Evolutionary conservation across 768 basidiomycete species (phyloP).

Genomic region (Rhizopogon rudus): DNA sequence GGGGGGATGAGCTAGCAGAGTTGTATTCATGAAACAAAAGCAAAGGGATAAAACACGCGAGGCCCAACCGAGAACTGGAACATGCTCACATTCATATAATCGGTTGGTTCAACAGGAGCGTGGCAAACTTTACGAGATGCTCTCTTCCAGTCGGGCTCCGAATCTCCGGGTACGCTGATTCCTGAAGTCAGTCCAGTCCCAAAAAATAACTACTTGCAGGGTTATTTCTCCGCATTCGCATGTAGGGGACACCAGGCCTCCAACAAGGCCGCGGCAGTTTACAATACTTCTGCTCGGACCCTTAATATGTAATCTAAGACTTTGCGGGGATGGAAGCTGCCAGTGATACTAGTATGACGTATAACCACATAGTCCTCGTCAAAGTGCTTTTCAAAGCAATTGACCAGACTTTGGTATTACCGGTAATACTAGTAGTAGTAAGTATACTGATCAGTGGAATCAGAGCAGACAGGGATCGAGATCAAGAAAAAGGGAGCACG

Average conservation of each 20-base stretch:
- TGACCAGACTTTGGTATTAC: too few species aligned
- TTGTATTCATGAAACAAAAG: constrained; percentile 26
- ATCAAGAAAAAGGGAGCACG: too few species aligned
- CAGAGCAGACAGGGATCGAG: too few species aligned
- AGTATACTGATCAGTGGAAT: too few species aligned
- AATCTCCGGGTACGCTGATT: not conserved
- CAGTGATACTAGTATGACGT: not conserved
- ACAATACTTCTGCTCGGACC: not conserved
- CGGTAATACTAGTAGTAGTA: too few species aligned
- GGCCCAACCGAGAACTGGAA: constrained; percentile 16
- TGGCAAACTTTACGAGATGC: constrained; percentile 25
- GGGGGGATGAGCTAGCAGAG: constrained; percentile 1
- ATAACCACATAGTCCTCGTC: not conserved
- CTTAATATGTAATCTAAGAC: not conserved
- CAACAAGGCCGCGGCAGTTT: too few species aligned
- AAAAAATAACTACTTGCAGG: not conserved
- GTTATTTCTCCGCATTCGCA: not conserved
- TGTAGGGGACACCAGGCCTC: not conserved
- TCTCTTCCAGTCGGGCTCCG: not conserved
- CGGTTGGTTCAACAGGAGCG: constrained; percentile 16
- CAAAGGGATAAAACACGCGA: constrained; percentile 17
- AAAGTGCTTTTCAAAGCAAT: not conserved
- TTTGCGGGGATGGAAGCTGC: not conserved
- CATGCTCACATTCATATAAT: constrained; percentile 14
- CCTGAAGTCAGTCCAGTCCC: not conserved